A percentile compares a stretch with the other conserved stretches of the same genome.
Evolutionary conservation across 2,329 filamentous ascomycete genomes (phyloP).

Genomic region (Penicillium palitans): DNA sequence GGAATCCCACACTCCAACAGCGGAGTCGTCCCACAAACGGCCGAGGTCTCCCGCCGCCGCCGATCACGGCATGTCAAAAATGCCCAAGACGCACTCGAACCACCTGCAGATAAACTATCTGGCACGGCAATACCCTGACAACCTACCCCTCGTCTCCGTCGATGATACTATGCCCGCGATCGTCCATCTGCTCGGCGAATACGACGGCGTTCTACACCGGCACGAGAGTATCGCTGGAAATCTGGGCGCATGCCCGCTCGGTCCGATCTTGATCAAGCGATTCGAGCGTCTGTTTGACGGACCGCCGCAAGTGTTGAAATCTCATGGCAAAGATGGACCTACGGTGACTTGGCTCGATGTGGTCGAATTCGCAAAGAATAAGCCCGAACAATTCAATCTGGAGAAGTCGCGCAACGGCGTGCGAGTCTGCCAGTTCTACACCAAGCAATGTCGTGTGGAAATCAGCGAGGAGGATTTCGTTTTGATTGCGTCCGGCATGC

Average conservation of each 20-base stretch:
- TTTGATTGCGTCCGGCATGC: constrained; percentile 76
- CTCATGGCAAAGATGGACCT: constrained; percentile 59
- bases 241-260: constrained; percentile 77
- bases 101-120: constrained; percentile 70
- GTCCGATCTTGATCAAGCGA: constrained; percentile 78
- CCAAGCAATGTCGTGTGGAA: constrained; percentile 78
- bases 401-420: constrained; percentile 67
- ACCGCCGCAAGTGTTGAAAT: constrained; percentile 67
- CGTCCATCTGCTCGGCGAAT: constrained; percentile 70
- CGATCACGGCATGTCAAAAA: constrained; percentile 49
- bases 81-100: constrained; percentile 56
- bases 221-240: constrained; percentile 86
- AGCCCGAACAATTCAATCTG: constrained; percentile 74
- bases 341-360: constrained; percentile 81
- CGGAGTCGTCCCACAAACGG: constrained; percentile 46
- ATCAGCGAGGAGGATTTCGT: constrained; percentile 87
- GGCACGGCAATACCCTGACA: constrained; percentile 61
- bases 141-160: constrained; percentile 61
- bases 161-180: constrained; percentile 74
- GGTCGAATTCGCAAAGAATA: constrained; percentile 77
- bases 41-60: constrained; percentile 47
- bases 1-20: constrained; percentile 37
- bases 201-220: constrained; percentile 80
- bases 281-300: constrained; percentile 86
- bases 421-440: constrained; percentile 76